phyloP scores from a whole-genome alignment of 2,329 filamentous ascomycete genomes.

The Rutstroemia sp. region DNA sequence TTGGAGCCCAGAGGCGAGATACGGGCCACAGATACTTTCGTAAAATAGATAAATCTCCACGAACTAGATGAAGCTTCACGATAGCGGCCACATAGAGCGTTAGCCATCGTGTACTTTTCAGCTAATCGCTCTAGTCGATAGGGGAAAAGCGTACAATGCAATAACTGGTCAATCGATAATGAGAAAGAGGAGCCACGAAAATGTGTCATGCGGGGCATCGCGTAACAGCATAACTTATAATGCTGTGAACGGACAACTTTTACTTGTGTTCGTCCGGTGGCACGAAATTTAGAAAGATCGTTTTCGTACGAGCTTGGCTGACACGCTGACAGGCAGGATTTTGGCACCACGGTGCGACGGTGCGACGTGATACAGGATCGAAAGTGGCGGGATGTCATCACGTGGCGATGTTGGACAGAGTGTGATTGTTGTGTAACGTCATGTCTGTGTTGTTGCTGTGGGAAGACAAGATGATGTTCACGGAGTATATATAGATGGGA shows the following conservation, averaged over 20 bases:
- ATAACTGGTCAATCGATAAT: not conserved
- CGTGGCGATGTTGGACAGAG: no score
- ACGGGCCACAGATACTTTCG: not conserved
- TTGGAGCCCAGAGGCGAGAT: not conserved
- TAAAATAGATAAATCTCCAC: not conserved
- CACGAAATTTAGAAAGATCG: not conserved
- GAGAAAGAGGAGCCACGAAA: conserved; percentile 3
- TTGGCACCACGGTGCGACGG: not conserved
- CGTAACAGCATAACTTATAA: not conserved
- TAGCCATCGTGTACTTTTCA: not conserved
- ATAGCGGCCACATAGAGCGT: not conserved
- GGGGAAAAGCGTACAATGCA: not conserved
- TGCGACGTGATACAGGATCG: not conserved
- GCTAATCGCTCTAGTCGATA: not conserved
- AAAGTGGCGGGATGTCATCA: no score
- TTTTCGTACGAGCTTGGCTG: not conserved
- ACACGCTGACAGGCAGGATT: not conserved
- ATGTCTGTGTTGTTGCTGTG: not conserved
- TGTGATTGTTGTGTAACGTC: no score
- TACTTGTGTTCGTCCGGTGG: not conserved
- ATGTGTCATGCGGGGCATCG: conserved; percentile 4
- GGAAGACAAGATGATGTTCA: not conserved
- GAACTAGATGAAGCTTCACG: not conserved
- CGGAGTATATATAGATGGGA: not conserved
- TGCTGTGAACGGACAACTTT: conserved; percentile 1